These are phyloP conservation scores for Heterococcus sp. DNA, from an alignment of 108 stramenopile species.

Conservation along the genomic window DNA sequence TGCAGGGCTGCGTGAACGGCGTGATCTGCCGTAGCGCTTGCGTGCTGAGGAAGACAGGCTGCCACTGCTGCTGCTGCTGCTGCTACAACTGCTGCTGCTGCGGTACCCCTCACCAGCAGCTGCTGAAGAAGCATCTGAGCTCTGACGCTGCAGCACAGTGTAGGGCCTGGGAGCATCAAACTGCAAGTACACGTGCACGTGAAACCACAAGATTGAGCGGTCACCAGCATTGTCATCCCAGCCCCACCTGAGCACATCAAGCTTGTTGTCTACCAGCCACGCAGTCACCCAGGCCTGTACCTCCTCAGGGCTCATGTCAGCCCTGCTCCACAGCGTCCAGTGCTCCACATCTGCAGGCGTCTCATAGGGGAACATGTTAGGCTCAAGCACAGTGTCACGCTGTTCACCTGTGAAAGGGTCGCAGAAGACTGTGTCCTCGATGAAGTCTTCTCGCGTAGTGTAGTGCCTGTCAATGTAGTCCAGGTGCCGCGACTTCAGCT, in stretches of 20 bases:
- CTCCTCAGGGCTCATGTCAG: constrained; percentile 33
- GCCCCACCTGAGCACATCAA: constrained; percentile 48
- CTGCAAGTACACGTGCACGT: constrained; percentile 55
- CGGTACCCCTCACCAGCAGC: no score
- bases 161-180: neutral
- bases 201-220: constrained; percentile 51
- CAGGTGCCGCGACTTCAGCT: constrained; percentile 44
- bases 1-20: neutral
- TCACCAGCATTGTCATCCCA: constrained; percentile 57
- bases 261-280: constrained; percentile 50
- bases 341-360: constrained; percentile 51
- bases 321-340: constrained; percentile 55
- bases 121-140: no score
- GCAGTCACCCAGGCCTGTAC: constrained; percentile 39
- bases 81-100: no score
- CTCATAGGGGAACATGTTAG: constrained; percentile 53
- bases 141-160: no score
- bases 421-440: constrained; percentile 42
- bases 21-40: neutral
- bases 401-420: constrained; percentile 13
- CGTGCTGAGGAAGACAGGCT: no score
- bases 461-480: constrained; percentile 38
- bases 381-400: constrained; percentile 35
- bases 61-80: no score
- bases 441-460: constrained; percentile 35